These are phyloP conservation scores for Macrophomina phaseolina DNA, from an alignment of 2,329 filamentous ascomycete genomes.

Conservation along the genomic window DNA sequence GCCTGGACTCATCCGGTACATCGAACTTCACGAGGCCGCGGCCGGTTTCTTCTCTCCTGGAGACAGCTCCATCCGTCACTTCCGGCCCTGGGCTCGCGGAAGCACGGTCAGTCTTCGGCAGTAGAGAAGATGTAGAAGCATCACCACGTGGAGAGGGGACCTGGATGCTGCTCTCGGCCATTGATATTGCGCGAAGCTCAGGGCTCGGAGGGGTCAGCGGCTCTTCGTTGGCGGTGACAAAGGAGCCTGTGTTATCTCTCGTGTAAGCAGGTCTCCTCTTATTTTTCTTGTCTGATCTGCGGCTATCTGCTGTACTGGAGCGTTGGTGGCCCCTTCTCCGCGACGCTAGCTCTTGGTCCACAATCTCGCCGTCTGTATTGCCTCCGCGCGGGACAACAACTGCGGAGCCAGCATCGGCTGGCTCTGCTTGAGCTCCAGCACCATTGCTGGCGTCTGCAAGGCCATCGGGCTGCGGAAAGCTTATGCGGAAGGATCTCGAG, in stretches of 20 bases:
- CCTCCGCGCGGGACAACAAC: slow-evolving; percentile 19
- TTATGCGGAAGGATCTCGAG: slow-evolving; percentile 45
- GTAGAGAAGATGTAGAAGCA: slow-evolving; percentile 44
- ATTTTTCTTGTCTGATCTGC: not conserved
- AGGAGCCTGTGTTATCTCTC: slow-evolving; percentile 20
- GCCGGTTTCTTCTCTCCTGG: slow-evolving; percentile 24
- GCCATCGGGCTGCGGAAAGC: slow-evolving; percentile 51
- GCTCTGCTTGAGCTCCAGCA: slow-evolving; percentile 30
- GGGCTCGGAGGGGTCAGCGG: not conserved
- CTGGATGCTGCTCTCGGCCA: slow-evolving; percentile 23
- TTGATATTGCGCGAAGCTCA: slow-evolving; percentile 1
- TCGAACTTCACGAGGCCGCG: slow-evolving; percentile 50
- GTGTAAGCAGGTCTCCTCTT: not conserved
- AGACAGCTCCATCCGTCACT: not conserved
- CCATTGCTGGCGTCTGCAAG: slow-evolving; percentile 38
- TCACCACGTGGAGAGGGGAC: slow-evolving; percentile 36
- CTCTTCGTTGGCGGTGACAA: slow-evolving; percentile 19
- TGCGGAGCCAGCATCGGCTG: not conserved
- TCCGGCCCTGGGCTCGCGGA: not conserved
- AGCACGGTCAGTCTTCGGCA: slow-evolving; percentile 41
- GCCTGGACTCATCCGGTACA: slow-evolving; percentile 47
- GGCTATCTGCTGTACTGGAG: not conserved
- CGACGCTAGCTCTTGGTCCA: slow-evolving; percentile 3
- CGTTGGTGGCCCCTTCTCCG: not conserved
- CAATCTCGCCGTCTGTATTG: slow-evolving; percentile 17